These are phyloP conservation scores for Aspergillus pseudoterreus DNA, from an alignment of 2,329 filamentous ascomycete species.

Conservation along the genomic window DNA sequence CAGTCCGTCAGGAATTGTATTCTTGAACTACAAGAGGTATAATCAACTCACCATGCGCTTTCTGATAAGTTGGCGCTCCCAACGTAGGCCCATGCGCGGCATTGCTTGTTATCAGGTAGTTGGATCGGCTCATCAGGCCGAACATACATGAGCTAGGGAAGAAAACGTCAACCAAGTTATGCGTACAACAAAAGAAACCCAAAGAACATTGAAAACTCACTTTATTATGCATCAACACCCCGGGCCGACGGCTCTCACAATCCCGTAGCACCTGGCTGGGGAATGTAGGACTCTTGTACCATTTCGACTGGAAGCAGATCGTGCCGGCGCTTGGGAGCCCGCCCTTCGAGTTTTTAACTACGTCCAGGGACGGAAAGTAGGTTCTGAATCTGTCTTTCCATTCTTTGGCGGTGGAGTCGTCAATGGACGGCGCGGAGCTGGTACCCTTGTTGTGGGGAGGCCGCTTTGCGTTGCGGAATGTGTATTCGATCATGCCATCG, in stretches of 20 bases:
- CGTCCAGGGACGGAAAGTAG: slow-evolving; percentile 75
- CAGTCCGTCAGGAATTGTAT: background rate
- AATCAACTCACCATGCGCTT: slow-evolving; percentile 71
- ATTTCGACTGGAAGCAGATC: slow-evolving; percentile 71
- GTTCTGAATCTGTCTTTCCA: slow-evolving; percentile 60
- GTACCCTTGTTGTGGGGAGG: slow-evolving; percentile 26
- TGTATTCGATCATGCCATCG: slow-evolving; percentile 43
- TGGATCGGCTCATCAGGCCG: slow-evolving; percentile 24
- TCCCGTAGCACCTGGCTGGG: slow-evolving; percentile 70
- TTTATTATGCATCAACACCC: slow-evolving; percentile 87
- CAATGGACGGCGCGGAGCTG: slow-evolving; percentile 43
- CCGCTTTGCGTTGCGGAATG: slow-evolving; percentile 31
- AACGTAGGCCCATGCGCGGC: slow-evolving; percentile 72
- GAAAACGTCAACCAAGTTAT: background rate
- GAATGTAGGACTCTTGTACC: slow-evolving; percentile 68
- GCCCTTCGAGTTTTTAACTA: slow-evolving; percentile 62
- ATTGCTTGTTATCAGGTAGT: slow-evolving; percentile 20
- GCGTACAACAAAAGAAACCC: background rate
- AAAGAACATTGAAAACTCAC: slow-evolving; percentile 43
- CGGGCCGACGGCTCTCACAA: slow-evolving; percentile 65
- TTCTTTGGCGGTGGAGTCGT: slow-evolving; percentile 29
- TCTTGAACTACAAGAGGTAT: background rate
- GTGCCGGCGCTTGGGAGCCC: slow-evolving; percentile 69
- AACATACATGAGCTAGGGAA: slow-evolving; percentile 31
- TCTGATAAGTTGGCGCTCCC: slow-evolving; percentile 92